Percentiles rank a stretch among this genome's conserved stretches.
phyloP scores from a whole-genome alignment of 768 basidiomycete genomes.

The Mycena galericulata region DNA sequence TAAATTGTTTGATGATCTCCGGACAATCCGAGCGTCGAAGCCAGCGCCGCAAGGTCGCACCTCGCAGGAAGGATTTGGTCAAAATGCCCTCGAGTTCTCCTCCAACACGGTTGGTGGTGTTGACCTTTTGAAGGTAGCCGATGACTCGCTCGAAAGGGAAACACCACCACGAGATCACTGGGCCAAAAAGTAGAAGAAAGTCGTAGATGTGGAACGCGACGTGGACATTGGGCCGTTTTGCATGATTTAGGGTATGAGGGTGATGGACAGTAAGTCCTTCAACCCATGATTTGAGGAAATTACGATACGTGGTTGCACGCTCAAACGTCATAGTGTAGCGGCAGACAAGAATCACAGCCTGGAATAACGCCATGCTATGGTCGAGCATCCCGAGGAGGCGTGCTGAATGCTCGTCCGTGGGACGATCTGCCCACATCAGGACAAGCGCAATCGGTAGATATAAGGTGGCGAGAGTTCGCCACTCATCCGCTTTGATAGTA shows the following conservation, averaged over 20 bases:
- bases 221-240: constrained; percentile 41
- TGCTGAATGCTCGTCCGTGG: constrained; percentile 5
- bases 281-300: constrained; percentile 39
- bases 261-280: constrained; percentile 37
- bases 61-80: constrained; percentile 19
- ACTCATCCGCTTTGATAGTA: constrained; percentile 51
- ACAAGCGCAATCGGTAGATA: constrained; percentile 50
- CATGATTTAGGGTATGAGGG: constrained; percentile 34
- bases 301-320: constrained; percentile 22
- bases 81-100: constrained; percentile 23
- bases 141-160: constrained; percentile 54
- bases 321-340: constrained; percentile 31
- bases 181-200: constrained; percentile 49
- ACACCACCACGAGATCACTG: constrained; percentile 51
- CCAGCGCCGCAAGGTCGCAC: constrained; percentile 34
- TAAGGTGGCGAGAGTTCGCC: constrained; percentile 42
- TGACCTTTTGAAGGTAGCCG: constrained; percentile 47
- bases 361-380: constrained; percentile 43
- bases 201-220: constrained; percentile 48
- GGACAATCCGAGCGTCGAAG: constrained; percentile 34
- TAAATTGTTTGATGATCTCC: constrained; percentile 22
- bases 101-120: constrained; percentile 46
- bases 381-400: constrained; percentile 34
- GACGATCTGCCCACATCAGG: constrained; percentile 42
- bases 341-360: constrained; percentile 38